Base-by-base conservation (phyloP, 2,329 filamentous ascomycete genomes). In the Periconia sp. region DNA sequence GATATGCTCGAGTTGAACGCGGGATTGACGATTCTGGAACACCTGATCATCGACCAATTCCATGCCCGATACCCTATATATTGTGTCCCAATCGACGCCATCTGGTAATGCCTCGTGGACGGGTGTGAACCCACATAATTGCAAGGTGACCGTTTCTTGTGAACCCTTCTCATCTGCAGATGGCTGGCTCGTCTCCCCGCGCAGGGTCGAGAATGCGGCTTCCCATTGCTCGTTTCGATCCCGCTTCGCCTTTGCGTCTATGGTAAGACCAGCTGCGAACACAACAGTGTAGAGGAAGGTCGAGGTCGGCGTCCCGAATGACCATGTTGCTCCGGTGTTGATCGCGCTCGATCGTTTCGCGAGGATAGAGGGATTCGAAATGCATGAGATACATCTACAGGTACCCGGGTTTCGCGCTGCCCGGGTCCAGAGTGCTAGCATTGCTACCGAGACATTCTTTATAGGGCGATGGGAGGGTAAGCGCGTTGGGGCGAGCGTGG, bases 361-460 rank as follows among this genome's bases (percentile, higher is more conserved):
- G 47, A 82, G 57, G 31, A 72, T 69, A 46, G 74, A 73, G 43
- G 78, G 63, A 38, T 56, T 71, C 42, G 78, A 76, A 40, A 81
- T 69, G 70, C 84, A 87, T 59, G 81, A 75, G 55, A 79, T 76
- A 72, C 84, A 88, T 69, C 78, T 78, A 72, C 83, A 87, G 58
- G 79, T 77, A 52, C 68, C 69, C 69, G 79, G 81, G 71, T 78
- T 78, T 77, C 80, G 81, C 59, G 79, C 77, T 72, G 82, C 81
- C 73, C 84, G 81, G 69, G 82, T 84, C 84, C 85, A 86, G 56
- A 89, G 66, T 52, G 78, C 77, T 71, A 82, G 82, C 87, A 90
- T 91, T 62, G 66, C 68, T 69, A 65, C 54, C 65, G 59, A 54
- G 39, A 51, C 66, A 70, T 70, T 54, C 53, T 68, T 56, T 29